A percentile compares a stretch with the other conserved stretches of the same genome.
These are phyloP conservation scores for Cutaneotrichosporon sp. DNA, from an alignment of 1,284 basidiomycete species.

Conservation along the genomic window DNA sequence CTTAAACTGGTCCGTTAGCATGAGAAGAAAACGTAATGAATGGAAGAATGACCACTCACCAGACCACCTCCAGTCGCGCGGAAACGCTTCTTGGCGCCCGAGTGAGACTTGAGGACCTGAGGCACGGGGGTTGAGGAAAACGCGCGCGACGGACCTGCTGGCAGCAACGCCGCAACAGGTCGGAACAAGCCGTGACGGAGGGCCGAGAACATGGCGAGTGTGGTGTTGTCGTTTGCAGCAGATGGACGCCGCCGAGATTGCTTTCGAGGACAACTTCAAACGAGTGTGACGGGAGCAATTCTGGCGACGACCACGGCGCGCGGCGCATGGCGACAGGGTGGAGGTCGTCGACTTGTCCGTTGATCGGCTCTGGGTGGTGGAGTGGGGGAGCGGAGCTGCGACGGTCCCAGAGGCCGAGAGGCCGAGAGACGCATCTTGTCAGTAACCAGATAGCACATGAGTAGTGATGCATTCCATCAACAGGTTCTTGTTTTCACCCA, in stretches of 20 bases:
- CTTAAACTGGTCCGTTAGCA: constrained; percentile 24
- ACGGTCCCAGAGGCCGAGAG: no score
- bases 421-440: no score
- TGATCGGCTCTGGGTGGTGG: no score
- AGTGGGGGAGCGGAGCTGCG: no score
- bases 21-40: background rate
- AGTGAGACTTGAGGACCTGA: constrained; percentile 33
- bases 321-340: no score
- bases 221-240: background rate
- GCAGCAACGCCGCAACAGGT: background rate
- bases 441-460: no score
- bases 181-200: constrained; percentile 2
- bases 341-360: no score
- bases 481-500: no score
- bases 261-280: no score
- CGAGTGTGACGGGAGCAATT: constrained; percentile 4
- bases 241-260: no score
- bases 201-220: constrained; percentile 6
- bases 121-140: constrained; percentile 12
- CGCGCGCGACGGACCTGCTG: constrained; percentile 3
- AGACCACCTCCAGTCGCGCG: constrained; percentile 8
- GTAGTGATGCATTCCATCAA: no score
- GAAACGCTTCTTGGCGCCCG: constrained; percentile 40
- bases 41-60: constrained; percentile 1
- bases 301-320: no score